Percentiles rank a stretch among this genome's conserved stretches.
phyloP scores from a whole-genome alignment of 225 moss, liverwort and hornwort genomes.

The Bryum argenteum region DNA sequence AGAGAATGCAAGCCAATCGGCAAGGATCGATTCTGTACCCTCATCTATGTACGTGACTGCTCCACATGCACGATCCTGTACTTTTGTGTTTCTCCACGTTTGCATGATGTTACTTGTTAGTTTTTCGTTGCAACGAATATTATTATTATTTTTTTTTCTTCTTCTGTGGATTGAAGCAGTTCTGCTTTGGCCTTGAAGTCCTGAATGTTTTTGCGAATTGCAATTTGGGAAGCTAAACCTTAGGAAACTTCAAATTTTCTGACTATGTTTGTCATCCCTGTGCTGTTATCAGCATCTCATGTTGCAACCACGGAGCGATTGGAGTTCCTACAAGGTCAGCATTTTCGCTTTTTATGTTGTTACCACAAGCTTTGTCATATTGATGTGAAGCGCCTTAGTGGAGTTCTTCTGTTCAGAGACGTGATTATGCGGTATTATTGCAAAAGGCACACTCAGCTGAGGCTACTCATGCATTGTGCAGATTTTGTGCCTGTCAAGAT shows the following conservation, averaged over 20 bases:
- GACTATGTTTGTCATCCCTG: conserved; percentile 4
- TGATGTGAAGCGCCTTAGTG: neutral
- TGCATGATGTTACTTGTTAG: conserved; percentile 1
- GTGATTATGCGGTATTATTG: too few species aligned
- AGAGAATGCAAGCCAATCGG: conserved; percentile 73
- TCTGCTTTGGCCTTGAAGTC: neutral
- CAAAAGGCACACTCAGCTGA: neutral
- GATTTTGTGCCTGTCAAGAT: conserved; percentile 58
- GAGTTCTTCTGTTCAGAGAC: too few species aligned
- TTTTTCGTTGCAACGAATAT: conserved; percentile 13
- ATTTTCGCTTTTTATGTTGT: conserved; percentile 15
- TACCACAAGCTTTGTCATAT: neutral
- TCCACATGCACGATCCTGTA: conserved; percentile 11
- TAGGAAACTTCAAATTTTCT: conserved; percentile 5
- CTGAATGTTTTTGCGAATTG: neutral
- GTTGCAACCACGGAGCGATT: conserved; percentile 64
- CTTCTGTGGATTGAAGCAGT: neutral
- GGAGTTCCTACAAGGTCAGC: conserved; percentile 71
- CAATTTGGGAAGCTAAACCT: neutral
- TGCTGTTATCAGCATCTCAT: conserved; percentile 58
- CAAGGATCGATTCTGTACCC: conserved; percentile 68
- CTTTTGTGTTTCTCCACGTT: neutral
- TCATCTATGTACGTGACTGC: conserved; percentile 49
- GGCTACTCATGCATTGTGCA: conserved; percentile 34
- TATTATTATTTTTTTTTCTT: neutral